Conservation (phyloP, 2,329 filamentous ascomycete species). For the Emericellopsis cladophorae region DNA sequence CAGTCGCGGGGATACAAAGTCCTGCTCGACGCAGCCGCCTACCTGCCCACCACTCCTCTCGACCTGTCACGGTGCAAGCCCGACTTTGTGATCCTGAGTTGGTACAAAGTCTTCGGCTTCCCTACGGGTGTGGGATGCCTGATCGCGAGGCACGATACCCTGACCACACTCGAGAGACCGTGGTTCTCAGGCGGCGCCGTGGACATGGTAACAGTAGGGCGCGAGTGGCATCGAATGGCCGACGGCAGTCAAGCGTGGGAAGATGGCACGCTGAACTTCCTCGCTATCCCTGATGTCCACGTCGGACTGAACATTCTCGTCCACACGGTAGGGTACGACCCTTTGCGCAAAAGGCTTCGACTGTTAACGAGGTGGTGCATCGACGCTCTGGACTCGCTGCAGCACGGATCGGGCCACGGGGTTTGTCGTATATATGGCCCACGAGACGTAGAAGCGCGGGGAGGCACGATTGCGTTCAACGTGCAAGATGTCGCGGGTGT, state of each 20-base stretch:
- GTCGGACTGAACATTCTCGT: slow-evolving; percentile 22
- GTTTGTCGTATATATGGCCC: slow-evolving; percentile 24
- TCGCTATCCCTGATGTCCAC: slow-evolving; percentile 23
- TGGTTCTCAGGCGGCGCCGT: slow-evolving; percentile 28
- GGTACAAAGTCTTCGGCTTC: slow-evolving; percentile 29
- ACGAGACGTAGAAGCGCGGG: slow-evolving; percentile 11
- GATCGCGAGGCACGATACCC: slow-evolving; percentile 16
- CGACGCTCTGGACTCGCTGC: slow-evolving; percentile 13
- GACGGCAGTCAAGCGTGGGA: slow-evolving; percentile 19
- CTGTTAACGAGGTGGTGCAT: slow-evolving; percentile 22
- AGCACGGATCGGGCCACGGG: slow-evolving; percentile 17
- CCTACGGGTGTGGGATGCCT: slow-evolving; percentile 28
- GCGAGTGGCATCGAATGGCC: slow-evolving; percentile 17
- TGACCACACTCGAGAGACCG: slow-evolving; percentile 18
- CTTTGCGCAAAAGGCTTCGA: slow-evolving; percentile 19
- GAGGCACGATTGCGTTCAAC: slow-evolving; percentile 25
- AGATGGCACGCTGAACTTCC: slow-evolving; percentile 26
- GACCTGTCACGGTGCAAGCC: slow-evolving; percentile 20
- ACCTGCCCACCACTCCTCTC: slow-evolving; percentile 20
- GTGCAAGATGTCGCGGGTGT: slow-evolving; percentile 17
- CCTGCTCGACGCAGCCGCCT: slow-evolving; percentile 25
- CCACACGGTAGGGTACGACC: slow-evolving; percentile 11
- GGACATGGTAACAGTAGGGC: slow-evolving; percentile 14
- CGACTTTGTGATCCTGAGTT: slow-evolving; percentile 24
- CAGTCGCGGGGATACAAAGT: slow-evolving; percentile 25